These are phyloP conservation scores for Lasiosphaeria hispida DNA, from an alignment of 495 filamentous ascomycete genomes.

Conservation along the genomic window DNA sequence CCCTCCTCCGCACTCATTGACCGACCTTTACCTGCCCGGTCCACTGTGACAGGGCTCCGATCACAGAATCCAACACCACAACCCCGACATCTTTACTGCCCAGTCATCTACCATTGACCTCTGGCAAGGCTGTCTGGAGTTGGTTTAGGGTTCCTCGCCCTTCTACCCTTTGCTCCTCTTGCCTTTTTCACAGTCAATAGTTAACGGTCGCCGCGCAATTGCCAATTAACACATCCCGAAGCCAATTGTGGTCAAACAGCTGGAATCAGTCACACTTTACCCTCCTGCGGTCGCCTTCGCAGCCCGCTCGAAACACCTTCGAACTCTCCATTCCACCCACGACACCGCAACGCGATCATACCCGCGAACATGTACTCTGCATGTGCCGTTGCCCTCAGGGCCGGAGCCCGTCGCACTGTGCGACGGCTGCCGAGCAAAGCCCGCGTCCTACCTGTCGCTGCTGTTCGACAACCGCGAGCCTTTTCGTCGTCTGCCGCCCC, in stretches of 20 bases:
- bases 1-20: constrained; percentile 29
- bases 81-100: constrained; percentile 20
- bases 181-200: constrained; percentile 26
- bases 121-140: constrained; percentile 21
- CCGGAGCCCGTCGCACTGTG: constrained; percentile 42
- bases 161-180: constrained; percentile 11
- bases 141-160: constrained; percentile 20
- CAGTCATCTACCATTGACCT: constrained; percentile 23
- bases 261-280: constrained; percentile 1
- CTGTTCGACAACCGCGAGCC: constrained; percentile 22
- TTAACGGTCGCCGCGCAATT: constrained; percentile 23
- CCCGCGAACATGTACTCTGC: constrained; percentile 34
- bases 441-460: constrained; percentile 28
- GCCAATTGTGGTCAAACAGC: constrained; percentile 8
- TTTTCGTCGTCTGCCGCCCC: constrained; percentile 38
- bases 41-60: constrained; percentile 16
- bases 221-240: constrained; percentile 19
- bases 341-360: background rate
- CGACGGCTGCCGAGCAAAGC: constrained; percentile 32
- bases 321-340: background rate
- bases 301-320: background rate
- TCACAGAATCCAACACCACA: constrained; percentile 17
- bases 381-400: constrained; percentile 39
- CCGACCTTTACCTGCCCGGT: constrained; percentile 17
- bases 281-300: background rate